These are phyloP conservation scores for Globisporangium cederbergense DNA, from an alignment of 352 stramenopile genomes.

Conservation along the genomic window DNA sequence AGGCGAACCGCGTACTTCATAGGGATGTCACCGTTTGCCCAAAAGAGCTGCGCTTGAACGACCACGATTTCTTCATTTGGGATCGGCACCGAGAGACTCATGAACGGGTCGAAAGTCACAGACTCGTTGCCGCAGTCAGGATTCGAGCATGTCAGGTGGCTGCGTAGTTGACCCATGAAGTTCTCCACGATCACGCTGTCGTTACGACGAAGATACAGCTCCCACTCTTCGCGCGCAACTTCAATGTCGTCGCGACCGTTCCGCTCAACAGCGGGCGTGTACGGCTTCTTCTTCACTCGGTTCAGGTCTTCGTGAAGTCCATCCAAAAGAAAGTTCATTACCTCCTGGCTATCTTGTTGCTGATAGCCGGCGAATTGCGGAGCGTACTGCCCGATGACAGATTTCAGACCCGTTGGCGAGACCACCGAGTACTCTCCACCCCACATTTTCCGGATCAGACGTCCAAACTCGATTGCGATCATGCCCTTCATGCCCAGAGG, in stretches of 20 bases:
- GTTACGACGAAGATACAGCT: slow-evolving; percentile 88
- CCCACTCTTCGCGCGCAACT: slow-evolving; percentile 77
- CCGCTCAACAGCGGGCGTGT: slow-evolving; percentile 63
- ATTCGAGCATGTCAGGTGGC: slow-evolving; percentile 83
- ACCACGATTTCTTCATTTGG: slow-evolving; percentile 53
- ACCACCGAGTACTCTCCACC: slow-evolving; percentile 84
- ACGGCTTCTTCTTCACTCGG: slow-evolving; percentile 79
- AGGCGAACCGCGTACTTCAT: slow-evolving; percentile 71
- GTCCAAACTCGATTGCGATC: slow-evolving; percentile 95
- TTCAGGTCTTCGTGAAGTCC: slow-evolving; percentile 92
- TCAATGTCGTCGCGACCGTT: slow-evolving; percentile 64
- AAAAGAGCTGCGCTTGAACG: slow-evolving; percentile 70
- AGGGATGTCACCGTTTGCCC: slow-evolving; percentile 63
- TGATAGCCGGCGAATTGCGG: slow-evolving; percentile 88
- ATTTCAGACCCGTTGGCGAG: slow-evolving; percentile 72
- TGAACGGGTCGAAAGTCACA: slow-evolving; percentile 89
- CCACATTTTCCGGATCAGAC: slow-evolving; percentile 94
- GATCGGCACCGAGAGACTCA: slow-evolving; percentile 89
- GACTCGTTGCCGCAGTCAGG: slow-evolving; percentile 71
- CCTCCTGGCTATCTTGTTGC: slow-evolving; percentile 91
- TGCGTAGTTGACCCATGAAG: slow-evolving; percentile 88
- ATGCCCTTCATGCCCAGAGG: slow-evolving; percentile 91
- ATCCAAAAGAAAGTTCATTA: slow-evolving; percentile 91
- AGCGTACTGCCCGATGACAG: slow-evolving; percentile 81
- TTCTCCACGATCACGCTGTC: slow-evolving; percentile 90